These are phyloP conservation scores for Eremomyces bilateralis DNA, from an alignment of 495 filamentous ascomycete species.

Conservation along the genomic window DNA sequence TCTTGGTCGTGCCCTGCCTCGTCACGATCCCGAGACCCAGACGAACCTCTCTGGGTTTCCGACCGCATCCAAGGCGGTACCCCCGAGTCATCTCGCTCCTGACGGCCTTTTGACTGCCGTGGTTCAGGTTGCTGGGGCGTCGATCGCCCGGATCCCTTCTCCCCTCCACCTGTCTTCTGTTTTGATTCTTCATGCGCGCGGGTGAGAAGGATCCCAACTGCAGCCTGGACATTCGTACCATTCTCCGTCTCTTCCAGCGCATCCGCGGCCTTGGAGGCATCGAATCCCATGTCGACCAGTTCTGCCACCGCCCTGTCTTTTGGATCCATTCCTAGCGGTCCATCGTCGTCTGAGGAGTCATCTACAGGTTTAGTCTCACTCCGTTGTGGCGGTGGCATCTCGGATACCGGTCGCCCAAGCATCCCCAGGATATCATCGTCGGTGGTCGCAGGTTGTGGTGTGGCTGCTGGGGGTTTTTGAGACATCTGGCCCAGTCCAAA, in stretches of 20 bases:
- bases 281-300: conserved; percentile 88
- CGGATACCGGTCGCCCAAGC: conserved; percentile 68
- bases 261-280: conserved; percentile 50
- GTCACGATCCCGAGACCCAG: conserved; percentile 23
- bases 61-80: conserved; percentile 26
- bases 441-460: conserved; percentile 14
- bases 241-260: conserved; percentile 60
- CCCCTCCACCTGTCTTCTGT: conserved; percentile 29
- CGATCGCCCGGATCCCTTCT: conserved; percentile 3
- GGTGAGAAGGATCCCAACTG: conserved; percentile 74
- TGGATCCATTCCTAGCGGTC: conserved; percentile 19
- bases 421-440: conserved; percentile 83
- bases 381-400: conserved; percentile 21
- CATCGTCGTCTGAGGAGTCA: conserved; percentile 1
- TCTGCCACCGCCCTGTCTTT: conserved; percentile 71
- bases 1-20: conserved; percentile 41
- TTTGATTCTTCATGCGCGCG: conserved; percentile 60
- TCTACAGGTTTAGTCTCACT: conserved; percentile 14
- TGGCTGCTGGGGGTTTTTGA: conserved; percentile 15
- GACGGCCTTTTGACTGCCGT: conserved; percentile 1
- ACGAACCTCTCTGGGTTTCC: conserved; percentile 14
- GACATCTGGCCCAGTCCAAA: conserved; percentile 58
- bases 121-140: conserved; percentile 2
- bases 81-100: conserved; percentile 2
- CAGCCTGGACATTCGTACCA: conserved; percentile 65